These are phyloP conservation scores for Tilletia caries DNA, from an alignment of 1,284 basidiomycete species.

Conservation along the genomic window DNA sequence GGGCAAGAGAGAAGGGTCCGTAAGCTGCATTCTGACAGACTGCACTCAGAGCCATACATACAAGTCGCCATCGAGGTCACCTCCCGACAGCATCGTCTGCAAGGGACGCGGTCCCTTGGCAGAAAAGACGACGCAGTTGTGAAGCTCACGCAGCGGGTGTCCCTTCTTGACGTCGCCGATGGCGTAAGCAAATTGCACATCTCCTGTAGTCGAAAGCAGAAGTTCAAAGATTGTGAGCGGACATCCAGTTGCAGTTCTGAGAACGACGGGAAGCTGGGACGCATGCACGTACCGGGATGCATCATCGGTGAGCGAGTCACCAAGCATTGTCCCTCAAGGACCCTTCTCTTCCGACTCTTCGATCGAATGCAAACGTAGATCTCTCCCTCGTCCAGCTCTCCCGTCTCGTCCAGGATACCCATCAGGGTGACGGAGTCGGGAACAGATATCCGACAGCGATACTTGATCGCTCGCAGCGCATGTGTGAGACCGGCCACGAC, in stretches of 20 bases:
- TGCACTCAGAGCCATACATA: neutral
- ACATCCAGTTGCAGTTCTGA: neutral
- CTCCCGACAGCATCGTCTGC: constrained; percentile 24
- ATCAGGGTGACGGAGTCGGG: constrained; percentile 66
- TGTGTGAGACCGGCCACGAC: constrained; percentile 62
- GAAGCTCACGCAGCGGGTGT: constrained; percentile 27
- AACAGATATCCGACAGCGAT: constrained; percentile 66
- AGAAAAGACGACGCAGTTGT: constrained; percentile 33
- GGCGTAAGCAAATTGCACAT: constrained; percentile 27
- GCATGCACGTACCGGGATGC: constrained; percentile 22
- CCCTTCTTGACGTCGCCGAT: constrained; percentile 21
- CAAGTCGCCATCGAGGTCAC: constrained; percentile 32
- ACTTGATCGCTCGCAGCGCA: constrained; percentile 67
- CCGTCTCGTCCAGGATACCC: constrained; percentile 63
- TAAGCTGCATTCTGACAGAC: too few relatives aligned
- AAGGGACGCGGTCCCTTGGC: constrained; percentile 22
- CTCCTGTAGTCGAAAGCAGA: constrained; percentile 4
- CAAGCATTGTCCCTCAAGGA: constrained; percentile 30
- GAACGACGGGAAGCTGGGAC: neutral
- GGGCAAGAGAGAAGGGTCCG: neutral
- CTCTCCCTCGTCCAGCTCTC: constrained; percentile 22
- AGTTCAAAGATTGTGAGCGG: neutral
- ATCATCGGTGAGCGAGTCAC: constrained; percentile 31
- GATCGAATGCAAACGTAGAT: constrained; percentile 28
- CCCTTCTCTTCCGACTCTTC: constrained; percentile 8